Base-by-base conservation (phyloP, 2,329 filamentous ascomycete genomes). In the Dendryphion nanum region DNA sequence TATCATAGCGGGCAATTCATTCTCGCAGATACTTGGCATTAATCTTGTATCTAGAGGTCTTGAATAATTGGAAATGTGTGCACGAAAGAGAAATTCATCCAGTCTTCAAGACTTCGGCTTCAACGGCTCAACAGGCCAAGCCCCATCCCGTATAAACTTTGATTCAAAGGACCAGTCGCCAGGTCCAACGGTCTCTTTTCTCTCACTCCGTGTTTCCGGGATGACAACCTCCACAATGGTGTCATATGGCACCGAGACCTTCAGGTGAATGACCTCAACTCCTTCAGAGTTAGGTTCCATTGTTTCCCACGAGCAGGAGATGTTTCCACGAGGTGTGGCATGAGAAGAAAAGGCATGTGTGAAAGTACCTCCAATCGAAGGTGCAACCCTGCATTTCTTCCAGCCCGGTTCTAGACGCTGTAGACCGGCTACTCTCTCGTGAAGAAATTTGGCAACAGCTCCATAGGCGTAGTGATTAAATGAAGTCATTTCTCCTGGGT, bases 401-500 rank as follows among this genome's bases (percentile, higher is more conserved):
- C 34, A 37, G n/a, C 34, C 34, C 7, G 34, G 23, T 16, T 29
- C 24, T n/a, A 16, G 10, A 16, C 16, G 34, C n/a, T 8, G n/a
- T 10, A 37, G 19, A 7, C 34, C 34, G 10, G 16, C 34, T 17
- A 37, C 24, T 10, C 10, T 30, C 18, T 16, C n/a, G 21, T 37
- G 34, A 13, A 37, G 15, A 16, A 16, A 37, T 12, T 37, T 18
- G 12, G 34, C 34, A 12, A 37, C 18, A 19, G 31, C 31, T 13
- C 31, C 31, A 13, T 13, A 33, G 10, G 31, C 31, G 18, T 33
- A 33, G 18, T 33, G 31, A 21, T 33, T 33, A 18, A 33, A 33
- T 10, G 10, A 13, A 8, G 31, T 33, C 31, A 33, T 33, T 21
- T 33, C 31, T 16, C 31, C 31, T 12, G 31, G 31, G 16, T 33